Conservation (phyloP, 2,329 filamentous ascomycete genomes). For the Ophiostoma piceae region DNA sequence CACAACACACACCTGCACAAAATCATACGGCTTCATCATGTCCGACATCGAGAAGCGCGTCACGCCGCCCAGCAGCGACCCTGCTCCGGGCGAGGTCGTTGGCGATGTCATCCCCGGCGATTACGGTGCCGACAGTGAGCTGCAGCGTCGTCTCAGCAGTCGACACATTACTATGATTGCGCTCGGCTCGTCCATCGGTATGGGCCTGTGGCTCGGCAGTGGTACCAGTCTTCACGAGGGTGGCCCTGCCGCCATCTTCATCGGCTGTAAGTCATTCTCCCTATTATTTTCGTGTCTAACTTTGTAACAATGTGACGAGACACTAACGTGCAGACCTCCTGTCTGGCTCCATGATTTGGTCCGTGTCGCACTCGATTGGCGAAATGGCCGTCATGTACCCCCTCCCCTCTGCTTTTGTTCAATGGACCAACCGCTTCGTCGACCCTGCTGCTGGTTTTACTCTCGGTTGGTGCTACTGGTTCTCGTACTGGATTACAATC, state of each 20-base stretch:
- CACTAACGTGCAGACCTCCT: slow-evolving; percentile 6
- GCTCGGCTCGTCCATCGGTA: slow-evolving; percentile 19
- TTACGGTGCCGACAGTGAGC: slow-evolving; percentile 14
- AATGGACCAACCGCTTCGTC: slow-evolving; percentile 33
- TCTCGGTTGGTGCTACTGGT: slow-evolving; percentile 49
- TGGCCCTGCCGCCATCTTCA: slow-evolving; percentile 19
- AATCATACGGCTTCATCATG: background rate
- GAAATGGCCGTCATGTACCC: slow-evolving; percentile 21
- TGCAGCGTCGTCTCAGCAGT: slow-evolving; percentile 13
- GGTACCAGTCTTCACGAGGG: slow-evolving; percentile 18
- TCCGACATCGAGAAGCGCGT: slow-evolving; percentile 17
- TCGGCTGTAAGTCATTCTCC: slow-evolving; percentile 11
- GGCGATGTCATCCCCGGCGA: slow-evolving; percentile 15
- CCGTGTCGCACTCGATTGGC: slow-evolving; percentile 18
- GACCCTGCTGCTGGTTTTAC: slow-evolving; percentile 45
- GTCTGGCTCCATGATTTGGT: slow-evolving; percentile 17
- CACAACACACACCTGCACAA: background rate
- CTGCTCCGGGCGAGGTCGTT: slow-evolving; percentile 3
- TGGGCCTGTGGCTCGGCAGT: slow-evolving; percentile 18
- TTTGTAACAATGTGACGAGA: background rate
- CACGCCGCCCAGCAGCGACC: slow-evolving; percentile 1
- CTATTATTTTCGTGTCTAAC: background rate
- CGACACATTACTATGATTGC: slow-evolving; percentile 21
- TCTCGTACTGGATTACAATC: slow-evolving; percentile 42
- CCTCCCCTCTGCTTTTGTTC: slow-evolving; percentile 15